A percentile compares a stretch with the other conserved stretches of the same genome.
Evolutionary conservation across 192 early-diverging fungal species (phyloP).

Genomic region (Coemansia sp.): DNA sequence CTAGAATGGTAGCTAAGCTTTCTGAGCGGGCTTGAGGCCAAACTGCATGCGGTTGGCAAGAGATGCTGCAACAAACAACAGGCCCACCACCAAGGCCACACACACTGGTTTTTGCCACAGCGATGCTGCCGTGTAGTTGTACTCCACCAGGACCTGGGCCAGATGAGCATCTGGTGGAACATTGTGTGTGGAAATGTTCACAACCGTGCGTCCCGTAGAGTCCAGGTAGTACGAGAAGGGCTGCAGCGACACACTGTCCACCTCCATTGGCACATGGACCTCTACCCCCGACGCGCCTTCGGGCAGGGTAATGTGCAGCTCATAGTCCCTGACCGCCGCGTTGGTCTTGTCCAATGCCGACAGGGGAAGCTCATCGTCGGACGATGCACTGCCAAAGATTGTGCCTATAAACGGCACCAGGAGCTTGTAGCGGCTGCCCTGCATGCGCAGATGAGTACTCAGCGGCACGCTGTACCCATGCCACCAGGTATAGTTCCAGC

Average conservation of each 20-base stretch:
- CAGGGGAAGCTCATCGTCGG: slow-evolving; percentile 58
- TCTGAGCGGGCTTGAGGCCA: no score
- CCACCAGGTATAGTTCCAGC: slow-evolving; percentile 97
- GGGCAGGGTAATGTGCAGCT: slow-evolving; percentile 76
- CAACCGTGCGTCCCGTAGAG: slow-evolving; percentile 78
- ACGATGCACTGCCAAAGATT: slow-evolving; percentile 58
- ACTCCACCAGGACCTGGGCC: slow-evolving; percentile 51
- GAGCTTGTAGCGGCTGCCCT: slow-evolving; percentile 53
- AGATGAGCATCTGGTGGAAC: slow-evolving; percentile 64
- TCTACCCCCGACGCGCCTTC: slow-evolving; percentile 81
- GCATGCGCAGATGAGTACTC: slow-evolving; percentile 55
- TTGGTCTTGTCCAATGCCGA: slow-evolving; percentile 64
- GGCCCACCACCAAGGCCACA: slow-evolving; percentile 48
- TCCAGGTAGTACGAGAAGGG: slow-evolving; percentile 81
- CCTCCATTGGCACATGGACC: slow-evolving; percentile 55
- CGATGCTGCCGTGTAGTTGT: slow-evolving; percentile 39
- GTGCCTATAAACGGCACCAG: slow-evolving; percentile 64
- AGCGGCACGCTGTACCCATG: slow-evolving; percentile 84
- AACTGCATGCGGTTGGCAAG: slow-evolving; percentile 53
- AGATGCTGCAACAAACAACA: slow-evolving; percentile 54
- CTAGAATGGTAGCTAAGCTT: no score
- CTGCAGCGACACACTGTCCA: slow-evolving; percentile 50
- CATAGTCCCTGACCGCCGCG: slow-evolving; percentile 58
- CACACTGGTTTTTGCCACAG: slow-evolving; percentile 62
- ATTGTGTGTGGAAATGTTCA: slow-evolving; percentile 64